Evolutionary conservation across 345 rosid species (phyloP), one percentile per base, ranked within the genome.

Genomic region (Gossypium longicalyx): DNA sequence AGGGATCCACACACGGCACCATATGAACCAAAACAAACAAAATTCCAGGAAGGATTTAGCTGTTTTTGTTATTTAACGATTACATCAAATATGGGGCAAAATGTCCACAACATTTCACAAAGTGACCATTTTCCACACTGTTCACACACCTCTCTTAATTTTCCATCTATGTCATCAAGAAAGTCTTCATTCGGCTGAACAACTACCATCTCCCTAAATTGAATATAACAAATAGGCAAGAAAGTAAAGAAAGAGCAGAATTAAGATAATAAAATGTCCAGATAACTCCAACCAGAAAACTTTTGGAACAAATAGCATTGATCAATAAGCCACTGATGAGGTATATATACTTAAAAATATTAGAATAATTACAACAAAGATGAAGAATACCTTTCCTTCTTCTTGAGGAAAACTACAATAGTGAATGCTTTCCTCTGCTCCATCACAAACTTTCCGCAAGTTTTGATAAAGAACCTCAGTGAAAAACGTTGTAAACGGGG

Each of bases 401-500:
- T 66, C 89, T 80, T 75, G 82, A 47, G 98, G 98, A 77, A 91
- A 86, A 65, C 85, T 82, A 85, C 99, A 90, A 69, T 80, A 96
- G 72, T 96, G 98, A 77, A 93, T 86, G 77, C 97, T 90, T 81
- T 96, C 97, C 82, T 91, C 97, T 9, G 91, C 85, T 62, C 86
- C 89, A 71, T 80, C 52, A 72, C 81, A 76, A 57, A 81, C 99
- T 88, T 90, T 96, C 64, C 98, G 84, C 91, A 96, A 77, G 83
- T 96, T 96, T 80, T 96, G 99, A 80, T 93, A 96, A 49, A 96
- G 88, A 61, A 85, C 88, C 81, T 93, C 99, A 4, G 98, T 89
- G 76, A 93, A 96, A 87, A 96, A 96, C 8, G 99, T 98, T 20
- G 99, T 96, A 79, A 96, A 90, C 58, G 98, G 91, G 61, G 97